These are phyloP conservation scores for Taxawa tesnikishii DNA, from an alignment of 2,329 filamentous ascomycete genomes.

Conservation along the genomic window DNA sequence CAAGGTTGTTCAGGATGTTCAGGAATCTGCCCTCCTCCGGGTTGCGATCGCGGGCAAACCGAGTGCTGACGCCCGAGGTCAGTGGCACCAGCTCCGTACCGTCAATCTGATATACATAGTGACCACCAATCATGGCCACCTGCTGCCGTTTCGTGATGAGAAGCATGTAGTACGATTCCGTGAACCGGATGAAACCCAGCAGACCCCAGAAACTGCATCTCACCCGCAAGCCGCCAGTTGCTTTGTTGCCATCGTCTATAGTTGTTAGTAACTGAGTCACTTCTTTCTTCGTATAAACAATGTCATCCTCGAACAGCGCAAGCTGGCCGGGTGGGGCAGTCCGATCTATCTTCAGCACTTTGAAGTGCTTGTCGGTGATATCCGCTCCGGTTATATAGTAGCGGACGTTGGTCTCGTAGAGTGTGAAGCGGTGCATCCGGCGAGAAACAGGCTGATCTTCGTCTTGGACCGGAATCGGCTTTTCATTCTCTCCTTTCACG, in stretches of 20 bases:
- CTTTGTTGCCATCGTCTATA: slow-evolving; percentile 89
- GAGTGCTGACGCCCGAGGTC: slow-evolving; percentile 54
- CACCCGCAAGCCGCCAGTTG: slow-evolving; percentile 76
- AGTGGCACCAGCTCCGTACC: slow-evolving; percentile 84
- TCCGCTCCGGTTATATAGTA: slow-evolving; percentile 95
- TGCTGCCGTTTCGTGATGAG: slow-evolving; percentile 92
- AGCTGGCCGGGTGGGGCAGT: slow-evolving; percentile 70
- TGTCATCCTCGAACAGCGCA: slow-evolving; percentile 84
- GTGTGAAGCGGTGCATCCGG: slow-evolving; percentile 86
- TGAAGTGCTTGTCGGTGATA: slow-evolving; percentile 75
- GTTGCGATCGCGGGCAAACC: slow-evolving; percentile 68
- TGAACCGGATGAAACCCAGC: slow-evolving; percentile 91
- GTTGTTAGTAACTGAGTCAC: slow-evolving; percentile 89
- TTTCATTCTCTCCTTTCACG: background rate
- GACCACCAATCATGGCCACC: slow-evolving; percentile 89
- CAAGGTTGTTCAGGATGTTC: slow-evolving; percentile 78
- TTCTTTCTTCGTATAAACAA: slow-evolving; percentile 81
- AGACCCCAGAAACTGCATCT: slow-evolving; percentile 89
- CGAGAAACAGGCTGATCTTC: slow-evolving; percentile 8
- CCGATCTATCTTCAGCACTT: slow-evolving; percentile 89
- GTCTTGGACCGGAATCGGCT: background rate
- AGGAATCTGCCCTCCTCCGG: slow-evolving; percentile 84
- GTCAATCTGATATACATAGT: slow-evolving; percentile 92
- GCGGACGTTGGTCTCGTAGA: slow-evolving; percentile 87
- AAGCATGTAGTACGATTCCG: slow-evolving; percentile 93